Evolutionary conservation across 108 stramenopile species (phyloP).

Genomic region (Nitzschia sp.): DNA sequence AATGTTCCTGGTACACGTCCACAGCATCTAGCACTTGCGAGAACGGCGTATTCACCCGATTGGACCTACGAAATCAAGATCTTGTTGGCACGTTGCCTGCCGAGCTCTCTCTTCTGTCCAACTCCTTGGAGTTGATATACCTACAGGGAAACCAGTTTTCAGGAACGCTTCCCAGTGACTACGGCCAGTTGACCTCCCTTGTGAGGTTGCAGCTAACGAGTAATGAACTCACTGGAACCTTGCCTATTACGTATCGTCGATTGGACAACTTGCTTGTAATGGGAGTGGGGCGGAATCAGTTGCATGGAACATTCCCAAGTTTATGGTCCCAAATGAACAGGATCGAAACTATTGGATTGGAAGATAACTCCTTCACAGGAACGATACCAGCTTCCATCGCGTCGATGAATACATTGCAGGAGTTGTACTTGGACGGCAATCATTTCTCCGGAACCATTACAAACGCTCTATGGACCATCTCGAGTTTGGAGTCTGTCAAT

Average conservation of each 20-base stretch:
- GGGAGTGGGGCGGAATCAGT: slow-evolving; percentile 37
- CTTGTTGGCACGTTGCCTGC: slow-evolving; percentile 21
- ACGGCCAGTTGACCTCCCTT: background rate
- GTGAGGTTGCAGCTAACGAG: slow-evolving; percentile 18
- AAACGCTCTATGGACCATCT: background rate
- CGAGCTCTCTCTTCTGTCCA: slow-evolving; percentile 25
- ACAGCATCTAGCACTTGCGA: slow-evolving; percentile 20
- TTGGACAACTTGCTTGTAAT: slow-evolving; percentile 3
- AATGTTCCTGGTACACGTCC: slow-evolving; percentile 17
- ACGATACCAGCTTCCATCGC: slow-evolving; percentile 39
- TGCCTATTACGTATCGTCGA: slow-evolving; percentile 39
- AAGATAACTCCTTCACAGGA: slow-evolving; percentile 45
- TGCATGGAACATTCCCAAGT: slow-evolving; percentile 50
- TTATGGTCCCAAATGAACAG: slow-evolving; percentile 27
- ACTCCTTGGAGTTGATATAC: slow-evolving; percentile 34
- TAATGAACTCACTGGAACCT: slow-evolving; percentile 47
- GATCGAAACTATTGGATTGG: slow-evolving; percentile 44
- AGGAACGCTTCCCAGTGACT: slow-evolving; percentile 53
- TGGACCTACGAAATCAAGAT: slow-evolving; percentile 12
- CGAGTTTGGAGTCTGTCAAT: background rate
- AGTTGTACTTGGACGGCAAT: slow-evolving; percentile 36
- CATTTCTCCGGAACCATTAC: slow-evolving; percentile 53
- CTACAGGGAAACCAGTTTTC: slow-evolving; percentile 53
- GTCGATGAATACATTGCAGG: slow-evolving; percentile 5
- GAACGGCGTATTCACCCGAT: background rate